Conservation (phyloP, 2,329 filamentous ascomycete species). For the Colletotrichum spinosum region DNA sequence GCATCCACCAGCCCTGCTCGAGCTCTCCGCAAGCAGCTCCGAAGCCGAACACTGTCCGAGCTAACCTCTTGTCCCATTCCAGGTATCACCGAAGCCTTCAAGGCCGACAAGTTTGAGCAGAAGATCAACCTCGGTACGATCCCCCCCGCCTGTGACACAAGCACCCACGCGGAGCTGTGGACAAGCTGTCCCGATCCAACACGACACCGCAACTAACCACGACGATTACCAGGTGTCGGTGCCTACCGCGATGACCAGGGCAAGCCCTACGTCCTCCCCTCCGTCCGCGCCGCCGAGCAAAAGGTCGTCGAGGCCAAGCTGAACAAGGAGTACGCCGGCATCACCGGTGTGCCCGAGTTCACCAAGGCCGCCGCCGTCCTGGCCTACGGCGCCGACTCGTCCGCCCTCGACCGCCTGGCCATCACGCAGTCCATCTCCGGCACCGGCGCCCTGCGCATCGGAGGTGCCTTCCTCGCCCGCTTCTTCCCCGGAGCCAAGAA, state of each 20-base stretch:
- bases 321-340: slow-evolving; percentile 98
- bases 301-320: slow-evolving; percentile 81
- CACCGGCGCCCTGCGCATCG: slow-evolving; percentile 94
- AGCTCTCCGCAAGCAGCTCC: neutral
- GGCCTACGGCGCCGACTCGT: slow-evolving; percentile 86
- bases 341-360: slow-evolving; percentile 95
- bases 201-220: neutral
- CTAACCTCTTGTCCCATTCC: too few relatives aligned
- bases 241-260: slow-evolving; percentile 98
- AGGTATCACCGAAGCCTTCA: slow-evolving; percentile 98
- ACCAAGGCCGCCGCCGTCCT: slow-evolving; percentile 91
- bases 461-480: slow-evolving; percentile 90
- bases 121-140: slow-evolving; percentile 95
- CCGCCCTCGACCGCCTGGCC: slow-evolving; percentile 82
- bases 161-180: neutral
- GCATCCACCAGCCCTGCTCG: slow-evolving; percentile 31
- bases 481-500: slow-evolving; percentile 93
- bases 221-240: slow-evolving; percentile 76
- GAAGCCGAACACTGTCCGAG: slow-evolving; percentile 2
- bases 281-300: slow-evolving; percentile 88
- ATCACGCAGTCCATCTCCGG: slow-evolving; percentile 99
- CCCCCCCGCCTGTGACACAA: neutral
- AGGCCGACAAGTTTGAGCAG: slow-evolving; percentile 90
- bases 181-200: slow-evolving; percentile 20
- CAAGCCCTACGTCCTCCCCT: slow-evolving; percentile 97